Percentiles rank a stretch among this genome's conserved stretches.
phyloP scores from a whole-genome alignment of 108 stramenopile species.

The Licmophora abbreviata region DNA sequence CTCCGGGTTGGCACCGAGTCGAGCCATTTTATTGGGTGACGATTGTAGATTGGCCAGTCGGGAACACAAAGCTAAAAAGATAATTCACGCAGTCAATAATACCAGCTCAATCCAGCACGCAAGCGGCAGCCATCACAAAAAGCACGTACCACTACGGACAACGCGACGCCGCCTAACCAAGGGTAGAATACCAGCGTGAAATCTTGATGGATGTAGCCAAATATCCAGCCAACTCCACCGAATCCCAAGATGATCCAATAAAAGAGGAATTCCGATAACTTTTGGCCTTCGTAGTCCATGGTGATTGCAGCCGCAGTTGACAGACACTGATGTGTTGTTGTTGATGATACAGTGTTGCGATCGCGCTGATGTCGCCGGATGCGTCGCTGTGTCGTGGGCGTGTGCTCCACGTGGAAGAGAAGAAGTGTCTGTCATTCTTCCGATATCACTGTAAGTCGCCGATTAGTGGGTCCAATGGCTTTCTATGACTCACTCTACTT shows the following conservation, averaged over 20 bases:
- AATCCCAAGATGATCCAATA: constrained; percentile 76
- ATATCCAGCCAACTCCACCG: constrained; percentile 81
- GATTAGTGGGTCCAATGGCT: too few relatives aligned
- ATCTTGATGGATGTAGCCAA: constrained; percentile 80
- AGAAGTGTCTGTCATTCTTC: too few relatives aligned
- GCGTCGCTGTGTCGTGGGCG: too few relatives aligned
- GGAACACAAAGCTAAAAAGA: constrained; percentile 66
- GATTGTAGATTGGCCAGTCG: constrained; percentile 86
- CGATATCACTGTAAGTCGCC: too few relatives aligned
- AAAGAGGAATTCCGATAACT: constrained; percentile 73
- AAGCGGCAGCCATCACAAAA: background rate
- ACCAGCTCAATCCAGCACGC: background rate
- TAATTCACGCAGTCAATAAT: background rate
- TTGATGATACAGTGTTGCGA: too few relatives aligned
- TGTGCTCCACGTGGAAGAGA: too few relatives aligned
- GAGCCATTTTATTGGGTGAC: constrained; percentile 84
- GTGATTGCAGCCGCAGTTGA: too few relatives aligned
- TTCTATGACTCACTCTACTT: too few relatives aligned
- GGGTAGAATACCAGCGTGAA: constrained; percentile 77
- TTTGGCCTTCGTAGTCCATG: constrained; percentile 89
- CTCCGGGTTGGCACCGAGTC: constrained; percentile 75
- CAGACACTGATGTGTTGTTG: too few relatives aligned
- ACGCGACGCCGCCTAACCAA: constrained; percentile 70
- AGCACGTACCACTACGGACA: constrained; percentile 57
- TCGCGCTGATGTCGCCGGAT: too few relatives aligned